Base-by-base conservation (phyloP, 1,284 basidiomycete genomes). In the Trametes versicolor region DNA sequence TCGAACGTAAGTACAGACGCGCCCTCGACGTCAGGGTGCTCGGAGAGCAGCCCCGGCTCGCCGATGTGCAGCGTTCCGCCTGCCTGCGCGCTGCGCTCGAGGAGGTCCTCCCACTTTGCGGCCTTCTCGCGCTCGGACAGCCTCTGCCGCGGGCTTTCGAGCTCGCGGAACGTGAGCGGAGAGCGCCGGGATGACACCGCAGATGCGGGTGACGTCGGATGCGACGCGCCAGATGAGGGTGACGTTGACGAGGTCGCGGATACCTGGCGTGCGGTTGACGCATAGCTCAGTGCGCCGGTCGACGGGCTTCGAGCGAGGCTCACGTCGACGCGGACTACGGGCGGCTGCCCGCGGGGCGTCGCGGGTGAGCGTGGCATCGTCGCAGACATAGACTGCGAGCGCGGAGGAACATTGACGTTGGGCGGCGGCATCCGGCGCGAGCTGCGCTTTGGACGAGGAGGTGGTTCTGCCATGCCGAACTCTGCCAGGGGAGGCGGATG, bases 51-150 rank as follows among this genome's bases (percentile, higher is more conserved):
- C 32, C 75, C 77, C 25, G 75, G 72, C 54, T 76, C 77, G 7
- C 82, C 80, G 6, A 90, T 70, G 72, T 87, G 89, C 60, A 92
- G 72, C 59, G 91, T 92, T 57, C 90, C 91, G 4, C 90, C 90
- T 1, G 91, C 90, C 58, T 75, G 74, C 50, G 82, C 88, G 71
- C 90, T 91, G 68, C 83, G 80, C 73, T 85, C 82, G 64, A 92
- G 76, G 62, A 92, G 71, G 64, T 87, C 87, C 65, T 90, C 82
- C 91, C 91, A 92, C 70, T 84, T 85, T 10, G 84, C 86, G 9
- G 84, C 82, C 78, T 92, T 92, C 78, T 92, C 89, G 71, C 83
- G 76, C 72, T 91, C 89, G 36, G 85, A 85, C 73, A 88, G 75
- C 43, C 73, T 77, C 17, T 75, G 72, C 53, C 74, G 71, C 47